These are phyloP conservation scores for Hyaloperonospora arabidopsidis DNA, from an alignment of 352 stramenopile species.

Conservation along the genomic window DNA sequence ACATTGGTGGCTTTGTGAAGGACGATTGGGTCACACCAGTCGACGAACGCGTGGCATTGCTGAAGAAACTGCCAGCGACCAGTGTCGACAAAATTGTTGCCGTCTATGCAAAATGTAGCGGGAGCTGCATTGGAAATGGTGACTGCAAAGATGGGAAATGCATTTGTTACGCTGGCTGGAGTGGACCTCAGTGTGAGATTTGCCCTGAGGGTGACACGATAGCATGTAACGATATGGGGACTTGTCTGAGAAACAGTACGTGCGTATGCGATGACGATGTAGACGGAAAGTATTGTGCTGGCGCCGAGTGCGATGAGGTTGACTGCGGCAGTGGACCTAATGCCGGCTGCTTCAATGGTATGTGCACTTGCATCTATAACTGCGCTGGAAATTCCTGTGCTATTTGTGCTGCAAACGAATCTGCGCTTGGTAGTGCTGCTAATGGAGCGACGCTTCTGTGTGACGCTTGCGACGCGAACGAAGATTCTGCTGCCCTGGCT, in stretches of 20 bases:
- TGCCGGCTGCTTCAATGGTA: conserved; percentile 44
- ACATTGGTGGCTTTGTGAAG: conserved; percentile 55
- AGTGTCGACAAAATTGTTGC: conserved; percentile 35
- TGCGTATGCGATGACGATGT: conserved; percentile 43
- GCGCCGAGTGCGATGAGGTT: conserved; percentile 41
- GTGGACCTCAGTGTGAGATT: conserved; percentile 55
- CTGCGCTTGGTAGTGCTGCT: conserved; percentile 20
- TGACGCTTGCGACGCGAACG: conserved; percentile 20
- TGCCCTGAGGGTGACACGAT: conserved; percentile 40
- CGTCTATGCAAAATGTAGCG: conserved; percentile 33
- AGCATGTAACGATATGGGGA: conserved; percentile 46
- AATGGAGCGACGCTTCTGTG: conserved; percentile 38
- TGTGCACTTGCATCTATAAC: conserved; percentile 50
- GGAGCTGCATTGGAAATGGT: conserved; percentile 39
- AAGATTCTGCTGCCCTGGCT: not conserved
- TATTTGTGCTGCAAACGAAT: conserved; percentile 36
- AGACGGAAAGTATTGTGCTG: conserved; percentile 46
- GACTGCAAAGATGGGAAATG: conserved; percentile 41
- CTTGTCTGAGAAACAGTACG: conserved; percentile 52
- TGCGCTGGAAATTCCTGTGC: conserved; percentile 40
- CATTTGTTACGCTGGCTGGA: conserved; percentile 56
- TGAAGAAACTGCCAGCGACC: conserved; percentile 34
- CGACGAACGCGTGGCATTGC: conserved; percentile 44
- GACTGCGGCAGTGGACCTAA: conserved; percentile 40
- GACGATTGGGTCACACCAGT: conserved; percentile 67